Evolutionary conservation across 2,329 filamentous ascomycete species (phyloP), one percentile per base, ranked within the genome.

Genomic region (Westerdykella ornata): DNA sequence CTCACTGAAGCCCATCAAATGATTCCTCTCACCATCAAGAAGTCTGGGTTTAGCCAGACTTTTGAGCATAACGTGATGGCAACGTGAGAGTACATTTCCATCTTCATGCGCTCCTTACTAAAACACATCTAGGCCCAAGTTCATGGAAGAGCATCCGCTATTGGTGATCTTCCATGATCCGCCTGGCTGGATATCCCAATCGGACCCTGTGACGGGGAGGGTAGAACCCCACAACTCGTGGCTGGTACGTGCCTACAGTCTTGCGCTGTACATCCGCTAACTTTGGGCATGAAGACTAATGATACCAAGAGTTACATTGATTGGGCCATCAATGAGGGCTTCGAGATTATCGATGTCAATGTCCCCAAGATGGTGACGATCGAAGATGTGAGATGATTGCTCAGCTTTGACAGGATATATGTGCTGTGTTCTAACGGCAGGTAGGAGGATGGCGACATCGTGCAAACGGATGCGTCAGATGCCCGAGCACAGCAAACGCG

Each of bases 111-210:
- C 16, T 33, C 5, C 13, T 18, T 37, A 42, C 44, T 50, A 41
- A 53, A 7, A 9, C 38, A 5, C 14, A 15, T 46, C 2, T 16
- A 81, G 78, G 30, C 78, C 82, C 1, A 77, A 81, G 34, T 80
- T 92, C 39, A 72, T 80, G 43, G 68, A 76, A 28, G 75, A 77
- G 14, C 78, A 76, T 42, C 86, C 81, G 39, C 72, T 97, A 3
- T 62, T 98, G 11, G 71, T 98, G 9, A 84, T 97, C 36, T 83
- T 98, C 42, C 92, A 98, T 63, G 90, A 96, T 57, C 87, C 90
- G 75, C 72, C 72, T 12, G 67, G 67, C 38, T 54, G 71, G 16
- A 57, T 65, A 19, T 66, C 67, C 6, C 58, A 64, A 9, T 60
- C 66, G 13, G 66, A 74, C 48, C 68, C 69, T 3, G 53, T 66